phyloP scores from a whole-genome alignment of 2,329 filamentous ascomycete genomes.

The Chaetoscypha palmicola region DNA sequence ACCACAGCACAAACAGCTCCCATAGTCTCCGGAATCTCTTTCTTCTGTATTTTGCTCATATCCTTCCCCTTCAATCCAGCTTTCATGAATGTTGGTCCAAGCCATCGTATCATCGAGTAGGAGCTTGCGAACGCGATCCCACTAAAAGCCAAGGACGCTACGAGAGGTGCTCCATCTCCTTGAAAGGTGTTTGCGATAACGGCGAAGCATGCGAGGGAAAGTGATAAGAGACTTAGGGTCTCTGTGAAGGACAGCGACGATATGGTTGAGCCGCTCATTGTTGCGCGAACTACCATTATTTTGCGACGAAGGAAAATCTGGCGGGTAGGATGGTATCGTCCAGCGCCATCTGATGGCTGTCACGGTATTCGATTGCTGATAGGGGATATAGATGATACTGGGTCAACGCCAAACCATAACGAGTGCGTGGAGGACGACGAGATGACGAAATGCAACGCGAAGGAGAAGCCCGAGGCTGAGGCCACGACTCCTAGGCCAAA shows the following conservation, averaged over 20 bases:
- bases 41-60: conserved; percentile 67
- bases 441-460: background rate
- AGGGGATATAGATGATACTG: background rate
- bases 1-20: conserved; percentile 88
- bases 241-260: conserved; percentile 44
- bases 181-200: conserved; percentile 76
- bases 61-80: conserved; percentile 87
- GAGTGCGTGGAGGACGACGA: background rate
- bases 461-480: background rate
- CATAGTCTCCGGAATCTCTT: conserved; percentile 92
- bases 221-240: conserved; percentile 48
- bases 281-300: conserved; percentile 8
- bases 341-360: no score
- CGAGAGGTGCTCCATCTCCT: conserved; percentile 76
- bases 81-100: conserved; percentile 80
- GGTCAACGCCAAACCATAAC: background rate
- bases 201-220: conserved; percentile 63
- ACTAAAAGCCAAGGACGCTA: conserved; percentile 83
- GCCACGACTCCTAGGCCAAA: background rate
- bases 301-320: conserved; percentile 1
- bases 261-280: conserved; percentile 9
- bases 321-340: no score
- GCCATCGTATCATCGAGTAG: conserved; percentile 87
- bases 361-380: background rate
- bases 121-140: conserved; percentile 73